Base-by-base conservation (phyloP, 108 stramenopile genomes). In the Chaetoceros muelleri region DNA sequence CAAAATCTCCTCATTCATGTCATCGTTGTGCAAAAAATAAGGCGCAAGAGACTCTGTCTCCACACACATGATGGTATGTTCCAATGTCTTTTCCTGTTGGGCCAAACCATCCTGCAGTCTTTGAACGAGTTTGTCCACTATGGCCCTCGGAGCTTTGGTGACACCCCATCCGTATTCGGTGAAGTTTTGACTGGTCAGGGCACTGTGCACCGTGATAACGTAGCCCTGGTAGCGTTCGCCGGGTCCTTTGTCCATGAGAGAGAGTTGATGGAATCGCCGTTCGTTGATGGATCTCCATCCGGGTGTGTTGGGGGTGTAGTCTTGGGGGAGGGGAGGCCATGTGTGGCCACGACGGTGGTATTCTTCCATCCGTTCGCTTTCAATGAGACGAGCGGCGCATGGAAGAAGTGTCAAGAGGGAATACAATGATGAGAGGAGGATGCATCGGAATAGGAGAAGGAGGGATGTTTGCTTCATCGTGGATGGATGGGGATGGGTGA, bases 121-220 rank as follows among this genome's bases (percentile, higher is more conserved):
- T 49, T 73, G n/a, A 44, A 65, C 68, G 24, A 88, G 52, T 1
- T 62, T 67, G 0, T 77, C 72, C 23, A 83, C 55, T 17, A 89
- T 50, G 13, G 67, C 76, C n/a, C 72, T 61, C 1, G 83, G 81
- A 24, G 76, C 83, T 29, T 66, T 60, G 0, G 83, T 80, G 40
- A 89, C 31, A 0, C 72, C 83, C 70, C 79, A 89, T 22, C 87
- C 87, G 30, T 70, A 66, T 44, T 84, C 76, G 16, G 87, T 88
- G 66, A 84, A 88, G 49, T 80, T 82, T 18, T 70, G 71, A 23
- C 60, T 46, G 19, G 76, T 26, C 25, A 82, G 26, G 3, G 70
- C 71, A 53, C 67, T 57, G 48, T 72, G 57, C 13, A 73, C 59
- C 3, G 30, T 19, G 24, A 45, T 10, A 5, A 80, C 51, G 58